Conservation (phyloP, 2,329 filamentous ascomycete species). For the Fusarium ramigenum region DNA sequence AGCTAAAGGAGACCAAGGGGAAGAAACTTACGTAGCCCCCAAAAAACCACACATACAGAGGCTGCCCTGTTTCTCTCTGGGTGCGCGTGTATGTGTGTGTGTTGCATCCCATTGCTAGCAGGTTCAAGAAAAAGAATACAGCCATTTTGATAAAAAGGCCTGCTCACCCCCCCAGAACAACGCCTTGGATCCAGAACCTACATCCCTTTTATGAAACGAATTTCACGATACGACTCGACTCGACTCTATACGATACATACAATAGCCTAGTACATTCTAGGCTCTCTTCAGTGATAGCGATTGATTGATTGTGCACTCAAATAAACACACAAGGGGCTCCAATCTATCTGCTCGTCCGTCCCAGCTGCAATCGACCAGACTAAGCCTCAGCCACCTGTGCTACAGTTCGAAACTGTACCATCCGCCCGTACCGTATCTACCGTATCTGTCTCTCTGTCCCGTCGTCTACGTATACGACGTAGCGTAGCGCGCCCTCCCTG, state of each 20-base stretch:
- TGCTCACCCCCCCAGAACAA: slow-evolving; percentile 3
- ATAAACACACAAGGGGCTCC: background rate
- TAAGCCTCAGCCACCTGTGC: slow-evolving; percentile 42
- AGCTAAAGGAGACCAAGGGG: background rate
- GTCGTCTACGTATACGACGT: background rate
- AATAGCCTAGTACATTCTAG: slow-evolving; percentile 4
- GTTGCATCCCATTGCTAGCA: background rate
- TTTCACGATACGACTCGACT: background rate
- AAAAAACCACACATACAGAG: background rate
- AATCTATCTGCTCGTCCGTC: slow-evolving; percentile 1
- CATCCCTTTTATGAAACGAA: background rate
- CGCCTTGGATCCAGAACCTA: slow-evolving; percentile 6
- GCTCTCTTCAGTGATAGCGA: background rate
- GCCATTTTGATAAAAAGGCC: slow-evolving; percentile 23
- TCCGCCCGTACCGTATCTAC: background rate
- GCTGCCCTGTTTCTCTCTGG: slow-evolving; percentile 16
- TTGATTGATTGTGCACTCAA: background rate
- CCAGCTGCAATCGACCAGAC: slow-evolving; percentile 32
- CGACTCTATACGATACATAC: background rate
- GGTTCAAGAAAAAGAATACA: background rate
- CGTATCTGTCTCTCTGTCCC: background rate
- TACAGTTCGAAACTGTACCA: slow-evolving; percentile 7
- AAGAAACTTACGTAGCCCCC: slow-evolving; percentile 16
- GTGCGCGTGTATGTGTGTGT: background rate
- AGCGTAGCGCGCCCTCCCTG: background rate